These are phyloP conservation scores for Colletotrichum musae DNA, from an alignment of 2,329 filamentous ascomycete species.

Conservation along the genomic window DNA sequence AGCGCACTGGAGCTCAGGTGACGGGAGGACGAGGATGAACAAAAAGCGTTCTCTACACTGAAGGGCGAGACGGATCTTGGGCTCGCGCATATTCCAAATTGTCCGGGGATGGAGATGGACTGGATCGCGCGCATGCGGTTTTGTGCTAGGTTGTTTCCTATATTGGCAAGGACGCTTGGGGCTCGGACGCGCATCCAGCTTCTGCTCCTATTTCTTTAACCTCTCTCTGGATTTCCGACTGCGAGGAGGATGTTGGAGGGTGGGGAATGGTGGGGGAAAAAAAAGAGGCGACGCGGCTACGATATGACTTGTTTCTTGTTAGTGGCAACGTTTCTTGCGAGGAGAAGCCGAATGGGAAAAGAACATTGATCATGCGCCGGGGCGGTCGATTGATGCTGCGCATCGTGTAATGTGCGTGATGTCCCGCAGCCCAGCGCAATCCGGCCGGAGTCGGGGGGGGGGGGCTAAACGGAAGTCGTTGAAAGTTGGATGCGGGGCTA, in stretches of 20 bases:
- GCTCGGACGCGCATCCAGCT: constrained; percentile 6
- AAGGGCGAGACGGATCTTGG: constrained; percentile 25
- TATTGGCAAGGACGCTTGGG: constrained; percentile 24
- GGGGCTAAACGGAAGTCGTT: constrained; percentile 33
- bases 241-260: constrained; percentile 7
- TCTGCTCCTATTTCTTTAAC: constrained; percentile 20
- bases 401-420: not conserved
- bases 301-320: constrained; percentile 33
- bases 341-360: constrained; percentile 7
- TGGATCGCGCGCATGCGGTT: constrained; percentile 29
- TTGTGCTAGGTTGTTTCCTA: constrained; percentile 26
- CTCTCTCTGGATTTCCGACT: constrained; percentile 27
- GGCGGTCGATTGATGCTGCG: not conserved
- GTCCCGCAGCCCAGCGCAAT: not conserved
- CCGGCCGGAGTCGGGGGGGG: constrained; percentile 26
- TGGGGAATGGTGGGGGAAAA: not conserved
- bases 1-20: not conserved
- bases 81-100: constrained; percentile 39
- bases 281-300: constrained; percentile 27
- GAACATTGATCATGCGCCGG: constrained; percentile 2
- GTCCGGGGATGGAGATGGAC: constrained; percentile 23
- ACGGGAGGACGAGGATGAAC: not conserved
- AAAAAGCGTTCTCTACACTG: constrained; percentile 13
- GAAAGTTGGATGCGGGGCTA: constrained; percentile 32
- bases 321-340: constrained; percentile 27